Evolutionary conservation across 2,329 filamentous ascomycete genomes (phyloP).

Genomic region (Trichophyton mentagrophytes): DNA sequence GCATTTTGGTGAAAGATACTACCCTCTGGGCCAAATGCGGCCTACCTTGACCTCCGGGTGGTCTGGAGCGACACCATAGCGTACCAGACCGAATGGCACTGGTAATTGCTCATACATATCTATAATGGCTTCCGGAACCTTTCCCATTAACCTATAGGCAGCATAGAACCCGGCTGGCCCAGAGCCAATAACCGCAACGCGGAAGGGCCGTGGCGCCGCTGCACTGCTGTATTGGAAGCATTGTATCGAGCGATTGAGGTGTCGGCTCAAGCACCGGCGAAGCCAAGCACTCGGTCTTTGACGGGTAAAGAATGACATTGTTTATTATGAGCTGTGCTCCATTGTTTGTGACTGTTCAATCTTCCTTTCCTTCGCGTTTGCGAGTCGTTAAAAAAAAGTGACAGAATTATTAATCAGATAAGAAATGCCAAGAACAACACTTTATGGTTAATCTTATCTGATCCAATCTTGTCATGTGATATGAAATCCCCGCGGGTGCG

Average conservation of each 20-base stretch:
- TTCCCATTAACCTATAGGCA: slow-evolving; percentile 69
- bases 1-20: not conserved
- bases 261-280: not conserved
- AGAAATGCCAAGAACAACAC: not conserved
- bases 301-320: not conserved
- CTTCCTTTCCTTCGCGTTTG: not conserved
- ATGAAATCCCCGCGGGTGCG: too few species aligned
- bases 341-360: not conserved
- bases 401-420: not conserved
- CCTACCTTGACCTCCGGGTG: slow-evolving; percentile 93
- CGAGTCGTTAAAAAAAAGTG: not conserved
- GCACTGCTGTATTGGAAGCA: slow-evolving; percentile 7
- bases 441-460: not conserved
- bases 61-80: slow-evolving; percentile 94
- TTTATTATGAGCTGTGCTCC: not conserved
- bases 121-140: slow-evolving; percentile 56
- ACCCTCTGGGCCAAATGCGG: not conserved
- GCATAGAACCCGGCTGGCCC: slow-evolving; percentile 95
- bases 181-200: slow-evolving; percentile 80
- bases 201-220: slow-evolving; percentile 43
- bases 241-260: too few species aligned
- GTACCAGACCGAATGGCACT: slow-evolving; percentile 80
- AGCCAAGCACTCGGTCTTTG: not conserved
- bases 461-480: not conserved
- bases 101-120: slow-evolving; percentile 97